Base-by-base conservation (phyloP, 768 basidiomycete genomes). In the Russula ochroleuca region DNA sequence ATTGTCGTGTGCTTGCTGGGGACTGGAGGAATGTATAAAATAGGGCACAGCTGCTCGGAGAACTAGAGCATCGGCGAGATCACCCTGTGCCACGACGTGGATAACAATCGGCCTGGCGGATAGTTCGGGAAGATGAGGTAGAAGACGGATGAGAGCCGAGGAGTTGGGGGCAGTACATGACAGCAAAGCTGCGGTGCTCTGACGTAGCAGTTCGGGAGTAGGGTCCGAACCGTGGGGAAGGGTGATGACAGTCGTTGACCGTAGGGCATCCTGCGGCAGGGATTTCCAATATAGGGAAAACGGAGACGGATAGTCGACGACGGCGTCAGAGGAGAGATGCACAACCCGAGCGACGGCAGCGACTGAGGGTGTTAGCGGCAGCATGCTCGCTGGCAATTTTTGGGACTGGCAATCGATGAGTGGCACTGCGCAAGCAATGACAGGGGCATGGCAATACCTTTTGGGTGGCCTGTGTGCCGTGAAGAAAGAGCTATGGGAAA, bases 1-100 rank as follows among this genome's bases (percentile, higher is more conserved):
- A 73, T 98, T 87, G 71, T 95, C 92, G 69, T 96, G 90, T 4
- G 94, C 92, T 71, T 94, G 83, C 72, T 93, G 89, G 3, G 84
- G 73, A 1, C 82, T 84, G 40, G 83, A 80, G 7, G 93, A 95
- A 70, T 95, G 79, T 55, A 98, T 69, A 72, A 94, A 87, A 75
- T 86, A 91, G 33, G 90, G 90, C 6, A 92, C 83, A 21, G 85
- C 81, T n/a, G 88, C 83, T 45, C 87, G 86, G 62, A 96, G 85
- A 14, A 87, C 77, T 47, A 95, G 80, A 45, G 85, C 84, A 67
- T 89, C 85, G 38, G 90, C 84, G 49, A 94, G 81, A 72, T 91
- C 86, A 62, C 83, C 78, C 49, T 75, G 72, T 49, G 85, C 79
- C 14, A 85, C 85, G 41, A 93, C 75, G 70, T 94, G 88, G 35